Conservation (phyloP, 257 asterid species). For the Jaltomata sinuosa region DNA sequence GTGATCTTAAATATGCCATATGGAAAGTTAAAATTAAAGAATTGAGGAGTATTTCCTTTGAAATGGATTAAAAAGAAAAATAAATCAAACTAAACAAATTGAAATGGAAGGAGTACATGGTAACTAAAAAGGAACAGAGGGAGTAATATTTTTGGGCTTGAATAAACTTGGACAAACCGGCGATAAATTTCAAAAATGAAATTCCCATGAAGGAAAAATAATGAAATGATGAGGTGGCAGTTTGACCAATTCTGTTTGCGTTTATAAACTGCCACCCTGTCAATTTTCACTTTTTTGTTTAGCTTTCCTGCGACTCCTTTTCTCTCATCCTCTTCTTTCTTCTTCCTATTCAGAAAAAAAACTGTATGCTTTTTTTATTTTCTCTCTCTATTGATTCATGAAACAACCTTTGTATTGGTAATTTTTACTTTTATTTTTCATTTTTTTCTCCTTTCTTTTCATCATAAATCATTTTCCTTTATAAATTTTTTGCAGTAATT, state of each 20-base stretch:
- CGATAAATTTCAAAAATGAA: background rate
- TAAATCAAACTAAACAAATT: no score
- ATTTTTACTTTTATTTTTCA: background rate
- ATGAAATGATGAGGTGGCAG: constrained; percentile 11
- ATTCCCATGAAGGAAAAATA: background rate
- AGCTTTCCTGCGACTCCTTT: constrained; percentile 11
- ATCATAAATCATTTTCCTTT: background rate
- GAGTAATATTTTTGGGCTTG: no score
- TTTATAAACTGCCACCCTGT: constrained; percentile 21
- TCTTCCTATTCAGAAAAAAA: background rate
- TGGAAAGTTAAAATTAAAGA: no score
- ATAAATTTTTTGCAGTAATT: constrained; percentile 3
- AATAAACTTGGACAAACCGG: no score
- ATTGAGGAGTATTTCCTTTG: no score
- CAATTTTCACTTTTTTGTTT: constrained; percentile 15
- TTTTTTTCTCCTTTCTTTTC: background rate
- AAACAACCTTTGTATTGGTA: background rate
- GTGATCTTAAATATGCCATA: no score
- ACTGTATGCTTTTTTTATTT: background rate
- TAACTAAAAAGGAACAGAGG: no score
- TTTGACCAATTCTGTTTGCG: constrained; percentile 23
- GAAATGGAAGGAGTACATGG: no score
- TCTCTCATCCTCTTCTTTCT: background rate
- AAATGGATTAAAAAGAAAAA: no score
- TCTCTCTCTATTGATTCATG: background rate